Evolutionary conservation across 441 rosid species (phyloP), one percentile per base, ranked within the genome.

Genomic region (Euphorbia corollata): DNA sequence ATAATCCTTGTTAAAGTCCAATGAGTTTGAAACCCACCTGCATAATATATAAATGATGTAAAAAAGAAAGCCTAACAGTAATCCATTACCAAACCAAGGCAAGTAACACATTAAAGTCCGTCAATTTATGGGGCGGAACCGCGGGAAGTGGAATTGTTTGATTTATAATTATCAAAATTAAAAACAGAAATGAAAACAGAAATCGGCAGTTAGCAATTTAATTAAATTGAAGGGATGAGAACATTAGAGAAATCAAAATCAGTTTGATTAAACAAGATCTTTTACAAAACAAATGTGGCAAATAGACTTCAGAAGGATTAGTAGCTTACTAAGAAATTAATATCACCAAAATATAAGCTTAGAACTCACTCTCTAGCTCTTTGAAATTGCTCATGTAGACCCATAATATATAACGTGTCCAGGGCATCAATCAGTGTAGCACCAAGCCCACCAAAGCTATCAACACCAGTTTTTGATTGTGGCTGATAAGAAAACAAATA

Each of bases 381-480:
- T 71, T 84, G 89, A 79, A 95, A 90, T 77, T 92, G 88, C 72
- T 95, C 93, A 58, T 88, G 73, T 50, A 95, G 81, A 73, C 99
- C 99, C 99, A 95, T 95, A 72, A 92, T 95, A 76, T 79, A 90
- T 75, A 95, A 84, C 20, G 97, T 92, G 75, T 90, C 99, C 56
- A 95, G 85, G 69, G 97, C 65, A 78, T 95, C 99, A 50, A 95
- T 55, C 50, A 95, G 75, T 61, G 99, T 92, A 71, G 99, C 99
- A 73, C 99, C 98, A 41, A 95, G 87, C 64, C 98, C 95, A 73
- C 99, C 99, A 80, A 95, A 95, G 83, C 91, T 88, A 76, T 95
- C 78, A 72, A 84, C 85, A 20, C 97, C 99, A 77, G 78, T 84
- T 85, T 80, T 86, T 57, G 97, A 62, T 54, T 88, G 99, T n/a